Evolutionary conservation across 176 grass and related monocot species (phyloP).

Genomic region (Urochloa ruziziensis): DNA sequence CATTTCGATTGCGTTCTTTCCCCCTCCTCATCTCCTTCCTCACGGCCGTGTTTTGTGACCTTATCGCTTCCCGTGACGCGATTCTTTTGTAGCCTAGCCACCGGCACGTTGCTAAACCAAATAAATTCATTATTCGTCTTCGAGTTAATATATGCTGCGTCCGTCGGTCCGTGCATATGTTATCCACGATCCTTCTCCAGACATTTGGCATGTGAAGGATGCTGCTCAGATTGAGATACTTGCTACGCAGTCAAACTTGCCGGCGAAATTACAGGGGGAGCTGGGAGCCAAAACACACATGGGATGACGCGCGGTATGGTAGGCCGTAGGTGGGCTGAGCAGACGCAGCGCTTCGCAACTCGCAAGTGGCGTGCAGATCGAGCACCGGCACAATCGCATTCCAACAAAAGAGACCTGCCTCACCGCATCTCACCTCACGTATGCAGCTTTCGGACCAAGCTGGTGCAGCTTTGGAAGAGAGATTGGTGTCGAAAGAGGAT

Average conservation of each 20-base stretch:
- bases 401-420: slow-evolving; percentile 3
- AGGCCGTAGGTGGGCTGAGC: background rate
- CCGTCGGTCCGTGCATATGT: background rate
- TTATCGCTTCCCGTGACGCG: slow-evolving; percentile 27
- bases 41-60: slow-evolving; percentile 1
- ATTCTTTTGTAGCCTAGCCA: slow-evolving; percentile 14
- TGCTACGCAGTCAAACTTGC: slow-evolving; percentile 10
- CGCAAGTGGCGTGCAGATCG: background rate
- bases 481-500: slow-evolving; percentile 21
- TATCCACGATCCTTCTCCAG: background rate
- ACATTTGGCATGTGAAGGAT: slow-evolving; percentile 26
- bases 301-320: slow-evolving; percentile 7
- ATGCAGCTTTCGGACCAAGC: background rate
- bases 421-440: background rate
- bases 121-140: background rate
- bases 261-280: slow-evolving; percentile 22
- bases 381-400: background rate
- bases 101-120: slow-evolving; percentile 26
- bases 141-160: background rate
- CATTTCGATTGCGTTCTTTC: slow-evolving; percentile 36
- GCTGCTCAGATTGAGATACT: background rate
- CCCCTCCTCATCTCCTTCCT: background rate
- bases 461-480: slow-evolving; percentile 4
- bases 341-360: background rate
- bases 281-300: background rate